phyloP scores from a whole-genome alignment of 1,284 basidiomycete species.

The Coriolopsis trogii region DNA sequence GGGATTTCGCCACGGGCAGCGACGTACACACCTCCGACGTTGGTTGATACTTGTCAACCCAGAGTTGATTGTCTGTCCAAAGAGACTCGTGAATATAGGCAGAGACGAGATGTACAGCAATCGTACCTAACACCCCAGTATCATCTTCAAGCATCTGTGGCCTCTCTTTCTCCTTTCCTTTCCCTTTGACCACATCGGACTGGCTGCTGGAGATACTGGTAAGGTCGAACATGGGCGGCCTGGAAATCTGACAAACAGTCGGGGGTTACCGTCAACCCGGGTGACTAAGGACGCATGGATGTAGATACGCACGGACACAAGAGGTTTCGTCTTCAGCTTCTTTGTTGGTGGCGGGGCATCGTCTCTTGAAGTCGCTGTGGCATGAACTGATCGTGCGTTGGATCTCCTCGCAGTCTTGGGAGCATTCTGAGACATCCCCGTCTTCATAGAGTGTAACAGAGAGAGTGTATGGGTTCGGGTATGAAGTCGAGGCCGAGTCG shows the following conservation, averaged over 20 bases:
- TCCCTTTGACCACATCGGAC: constrained; percentile 40
- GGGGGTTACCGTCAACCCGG: no score
- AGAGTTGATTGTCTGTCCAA: constrained; percentile 63
- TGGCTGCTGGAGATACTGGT: constrained; percentile 16
- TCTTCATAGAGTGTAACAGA: no score
- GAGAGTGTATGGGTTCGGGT: no score
- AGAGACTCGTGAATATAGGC: no score
- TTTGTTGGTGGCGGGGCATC: constrained; percentile 18
- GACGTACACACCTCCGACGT: constrained; percentile 52
- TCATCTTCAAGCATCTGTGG: neutral
- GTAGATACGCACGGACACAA: constrained; percentile 16
- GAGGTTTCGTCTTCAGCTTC: constrained; percentile 18
- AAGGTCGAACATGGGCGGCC: constrained; percentile 39
- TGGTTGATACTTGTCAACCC: constrained; percentile 82
- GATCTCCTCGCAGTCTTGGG: constrained; percentile 4
- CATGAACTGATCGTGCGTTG: neutral
- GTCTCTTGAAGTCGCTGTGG: neutral
- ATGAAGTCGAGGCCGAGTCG: no score
- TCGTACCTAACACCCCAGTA: neutral
- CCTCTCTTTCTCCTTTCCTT: constrained; percentile 48
- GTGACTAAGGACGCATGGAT: neutral
- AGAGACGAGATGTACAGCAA: no score
- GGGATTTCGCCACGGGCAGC: neutral
- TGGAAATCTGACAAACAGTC: constrained; percentile 42
- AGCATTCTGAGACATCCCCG: constrained; percentile 7